Base-by-base conservation (phyloP, 2,329 filamentous ascomycete species). In the Cephalotrichum gorgonifer region DNA sequence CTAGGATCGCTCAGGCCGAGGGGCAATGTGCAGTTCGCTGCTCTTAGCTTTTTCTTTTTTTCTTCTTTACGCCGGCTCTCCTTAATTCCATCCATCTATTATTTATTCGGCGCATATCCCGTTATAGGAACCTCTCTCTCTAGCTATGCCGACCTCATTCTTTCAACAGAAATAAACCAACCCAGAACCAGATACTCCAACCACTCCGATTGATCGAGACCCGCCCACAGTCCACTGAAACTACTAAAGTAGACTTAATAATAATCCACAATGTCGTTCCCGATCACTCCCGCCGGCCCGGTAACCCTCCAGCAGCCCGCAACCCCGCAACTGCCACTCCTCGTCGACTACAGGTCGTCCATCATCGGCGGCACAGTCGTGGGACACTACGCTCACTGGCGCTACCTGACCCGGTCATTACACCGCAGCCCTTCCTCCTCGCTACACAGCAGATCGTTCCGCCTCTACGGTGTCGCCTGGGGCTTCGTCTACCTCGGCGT, bases 301-400 rank as follows among this genome's bases (percentile, higher is more conserved):
- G 47, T 47, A n/a, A 33, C 27, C 20, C 27, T 44, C 47, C 15
- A 20, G 20, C 22, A 33, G 8, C 14, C 43, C 11, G n/a, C 31
- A 26, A 43, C 47, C 28, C 47, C 39, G 43, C 47, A 49, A 20
- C 31, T 44, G 39, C 47, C 43, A 20, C 41, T 49, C 41, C 47
- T 56, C 41, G 53, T 52, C 47, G 53, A 55, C 44, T 53, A 55
- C 15, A 53, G 54, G 50, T 41, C 47, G 35, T 45, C 47, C 39
- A 26, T 56, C 45, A 23, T 56, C 45, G 52, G 49, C 30, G 52
- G 52, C 42, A 46, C 53, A 15, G 47, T 53, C 43, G 17, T 52
- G 14, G 22, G 41, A 15, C 53, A 56, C 12, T 20, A 51, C 46
- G 49, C 49, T 17, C 53, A 56, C 49, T 56, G 53, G 44, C 53